These are phyloP conservation scores for Rhodotorula sp. DNA, from an alignment of 1,284 basidiomycete genomes.

Conservation along the genomic window DNA sequence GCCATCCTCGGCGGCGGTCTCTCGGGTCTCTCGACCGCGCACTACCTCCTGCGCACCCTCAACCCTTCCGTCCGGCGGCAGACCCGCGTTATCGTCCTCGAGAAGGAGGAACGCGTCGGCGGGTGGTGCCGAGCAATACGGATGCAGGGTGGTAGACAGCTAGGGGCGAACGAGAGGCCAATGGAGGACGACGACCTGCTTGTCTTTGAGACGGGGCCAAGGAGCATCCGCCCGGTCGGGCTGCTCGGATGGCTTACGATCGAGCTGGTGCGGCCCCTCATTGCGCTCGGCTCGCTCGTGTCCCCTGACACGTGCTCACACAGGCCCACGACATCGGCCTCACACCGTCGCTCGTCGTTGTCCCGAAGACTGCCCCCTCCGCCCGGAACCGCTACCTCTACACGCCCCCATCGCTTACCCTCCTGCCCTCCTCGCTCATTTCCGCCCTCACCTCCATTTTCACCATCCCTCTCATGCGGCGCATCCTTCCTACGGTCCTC, in stretches of 20 bases:
- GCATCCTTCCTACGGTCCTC: conserved; percentile 62
- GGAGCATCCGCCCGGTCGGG: conserved; percentile 75
- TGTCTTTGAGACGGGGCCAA: conserved; percentile 76
- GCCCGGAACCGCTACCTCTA: conserved; percentile 74
- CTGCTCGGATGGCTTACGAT: conserved; percentile 59
- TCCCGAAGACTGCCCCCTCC: conserved; percentile 66
- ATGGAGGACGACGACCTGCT: conserved; percentile 54
- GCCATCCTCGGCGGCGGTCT: conserved; percentile 79
- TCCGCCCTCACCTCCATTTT: conserved; percentile 50
- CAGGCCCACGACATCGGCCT: conserved; percentile 76
- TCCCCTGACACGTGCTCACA: fast-evolving
- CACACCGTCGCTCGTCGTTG: conserved; percentile 62
- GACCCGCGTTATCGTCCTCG: conserved; percentile 65
- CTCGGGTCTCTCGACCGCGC: conserved; percentile 77
- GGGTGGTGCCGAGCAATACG: conserved; percentile 78
- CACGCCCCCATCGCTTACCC: conserved; percentile 61
- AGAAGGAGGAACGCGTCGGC: conserved; percentile 66
- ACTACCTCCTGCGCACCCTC: conserved; percentile 69
- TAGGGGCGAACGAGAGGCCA: conserved; percentile 60
- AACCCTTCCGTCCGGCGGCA: conserved; percentile 52
- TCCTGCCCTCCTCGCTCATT: conserved; percentile 57
- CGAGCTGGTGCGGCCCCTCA: conserved; percentile 68
- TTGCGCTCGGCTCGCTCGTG: no score
- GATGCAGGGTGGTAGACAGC: conserved; percentile 57
- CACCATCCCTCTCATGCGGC: conserved; percentile 57